These are phyloP conservation scores for Nepenthes alata DNA, from an alignment of 179 eudicot genomes.

Conservation along the genomic window DNA sequence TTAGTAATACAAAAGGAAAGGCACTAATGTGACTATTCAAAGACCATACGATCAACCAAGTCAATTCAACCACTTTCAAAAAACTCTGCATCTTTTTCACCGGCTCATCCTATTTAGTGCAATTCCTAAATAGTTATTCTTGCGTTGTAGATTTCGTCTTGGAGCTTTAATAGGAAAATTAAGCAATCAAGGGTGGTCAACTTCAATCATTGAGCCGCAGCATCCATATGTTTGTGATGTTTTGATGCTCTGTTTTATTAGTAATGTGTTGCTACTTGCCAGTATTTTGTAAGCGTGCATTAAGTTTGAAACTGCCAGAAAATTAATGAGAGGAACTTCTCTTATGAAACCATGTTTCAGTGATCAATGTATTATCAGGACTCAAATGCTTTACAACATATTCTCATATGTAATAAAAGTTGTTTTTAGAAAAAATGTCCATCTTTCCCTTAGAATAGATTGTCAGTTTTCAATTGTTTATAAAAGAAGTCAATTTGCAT, in stretches of 20 bases:
- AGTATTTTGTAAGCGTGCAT: background rate
- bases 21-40: too few species aligned
- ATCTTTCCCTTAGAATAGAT: too few species aligned
- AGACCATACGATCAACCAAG: too few species aligned
- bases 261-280: background rate
- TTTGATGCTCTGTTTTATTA: conserved; percentile 1
- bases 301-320: conserved; percentile 7
- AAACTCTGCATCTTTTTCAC: background rate
- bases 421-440: too few species aligned
- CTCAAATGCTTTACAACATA: background rate
- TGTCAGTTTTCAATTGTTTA: too few species aligned
- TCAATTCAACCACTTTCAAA: background rate
- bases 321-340: conserved; percentile 11
- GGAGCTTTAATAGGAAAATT: conserved; percentile 33
- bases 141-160: conserved; percentile 43
- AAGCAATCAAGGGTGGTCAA: background rate
- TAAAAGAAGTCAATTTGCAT: too few species aligned
- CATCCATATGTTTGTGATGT: background rate
- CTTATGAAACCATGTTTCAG: conserved; percentile 6
- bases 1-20: too few species aligned
- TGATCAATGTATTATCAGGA: conserved; percentile 6
- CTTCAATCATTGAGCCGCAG: conserved; percentile 4
- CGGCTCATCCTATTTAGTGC: background rate
- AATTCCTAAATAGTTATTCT: background rate
- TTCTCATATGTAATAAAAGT: too few species aligned